Percentiles rank a stretch among this genome's conserved stretches.
Conservation (phyloP, 768 basidiomycete genomes). For the Podaxis rugospora region DNA sequence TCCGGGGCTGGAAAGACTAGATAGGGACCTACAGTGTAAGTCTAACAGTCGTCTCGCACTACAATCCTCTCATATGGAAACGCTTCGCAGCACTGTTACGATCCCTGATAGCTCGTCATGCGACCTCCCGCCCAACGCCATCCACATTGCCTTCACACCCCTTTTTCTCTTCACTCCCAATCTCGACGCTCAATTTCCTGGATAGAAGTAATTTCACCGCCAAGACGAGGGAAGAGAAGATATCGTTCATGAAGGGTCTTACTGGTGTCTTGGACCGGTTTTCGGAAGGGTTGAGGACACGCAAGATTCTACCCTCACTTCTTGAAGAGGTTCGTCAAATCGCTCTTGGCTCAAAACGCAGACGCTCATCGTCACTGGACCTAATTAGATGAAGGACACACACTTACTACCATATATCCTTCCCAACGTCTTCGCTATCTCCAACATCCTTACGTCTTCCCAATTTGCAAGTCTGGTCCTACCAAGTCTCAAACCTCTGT, state of each 20-base stretch:
- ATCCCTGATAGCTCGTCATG: conserved; percentile 76
- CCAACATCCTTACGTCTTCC: conserved; percentile 64
- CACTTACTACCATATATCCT: conserved; percentile 92
- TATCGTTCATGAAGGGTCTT: conserved; percentile 92
- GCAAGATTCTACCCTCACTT: conserved; percentile 89
- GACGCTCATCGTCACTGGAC: not conserved
- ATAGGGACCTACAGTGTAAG: conserved; percentile 69
- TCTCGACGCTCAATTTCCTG: conserved; percentile 93
- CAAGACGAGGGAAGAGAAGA: conserved; percentile 93
- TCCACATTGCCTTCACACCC: conserved; percentile 76
- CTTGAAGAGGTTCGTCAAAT: conserved; percentile 73
- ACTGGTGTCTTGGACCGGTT: conserved; percentile 78
- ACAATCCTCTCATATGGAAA: not conserved
- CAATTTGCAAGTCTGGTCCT: conserved; percentile 83
- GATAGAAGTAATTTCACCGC: conserved; percentile 94
- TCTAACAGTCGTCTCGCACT: not conserved
- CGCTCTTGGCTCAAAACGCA: not conserved
- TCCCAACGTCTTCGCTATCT: conserved; percentile 92
- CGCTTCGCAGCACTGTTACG: conserved; percentile 61
- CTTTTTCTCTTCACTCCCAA: conserved; percentile 94
- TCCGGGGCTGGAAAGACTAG: conserved; percentile 59
- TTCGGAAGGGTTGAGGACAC: conserved; percentile 77
- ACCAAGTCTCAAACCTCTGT: conserved; percentile 86
- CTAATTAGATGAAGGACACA: conserved; percentile 82
- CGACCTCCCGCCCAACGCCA: conserved; percentile 70